Percentiles rank a stretch among this genome's conserved stretches.
Conservation (phyloP, 1,139 yeast genomes). For the Hanseniaspora gamundiae region DNA sequence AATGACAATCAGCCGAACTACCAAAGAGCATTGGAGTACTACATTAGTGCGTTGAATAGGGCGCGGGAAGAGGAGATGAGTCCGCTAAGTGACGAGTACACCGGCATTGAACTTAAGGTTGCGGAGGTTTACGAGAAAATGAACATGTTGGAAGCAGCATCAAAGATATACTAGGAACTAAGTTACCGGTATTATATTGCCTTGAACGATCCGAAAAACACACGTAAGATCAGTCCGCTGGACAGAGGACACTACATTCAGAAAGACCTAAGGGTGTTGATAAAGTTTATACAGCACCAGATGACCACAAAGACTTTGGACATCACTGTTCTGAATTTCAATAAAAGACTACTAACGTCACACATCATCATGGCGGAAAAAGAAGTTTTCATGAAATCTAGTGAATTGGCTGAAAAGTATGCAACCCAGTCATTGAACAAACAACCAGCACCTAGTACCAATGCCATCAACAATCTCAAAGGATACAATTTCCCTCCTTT, state of each 20-base stretch:
- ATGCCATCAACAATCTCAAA: neutral
- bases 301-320: conserved; percentile 13
- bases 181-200: conserved; percentile 52
- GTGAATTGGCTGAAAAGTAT: conserved; percentile 13
- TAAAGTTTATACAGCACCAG: conserved; percentile 53
- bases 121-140: conserved; percentile 78
- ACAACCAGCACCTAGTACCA: neutral
- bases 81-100: conserved; percentile 54
- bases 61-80: conserved; percentile 39
- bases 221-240: conserved; percentile 24
- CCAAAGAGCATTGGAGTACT: conserved; percentile 54
- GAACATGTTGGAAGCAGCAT: conserved; percentile 49
- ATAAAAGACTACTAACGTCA: conserved; percentile 49
- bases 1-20: conserved; percentile 33
- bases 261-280: conserved; percentile 57
- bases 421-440: conserved; percentile 2
- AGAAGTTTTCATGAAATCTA: conserved; percentile 33
- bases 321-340: conserved; percentile 33
- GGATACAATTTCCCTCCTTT: conserved; percentile 8
- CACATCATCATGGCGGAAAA: conserved; percentile 58
- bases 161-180: conserved; percentile 52
- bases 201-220: conserved; percentile 24
- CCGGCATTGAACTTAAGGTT: conserved; percentile 75
- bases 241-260: conserved; percentile 50
- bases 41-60: conserved; percentile 40